Percentiles rank a stretch among this genome's conserved stretches.
phyloP scores from a whole-genome alignment of 2,329 filamentous ascomycete species.

The Byssothecium circinans region DNA sequence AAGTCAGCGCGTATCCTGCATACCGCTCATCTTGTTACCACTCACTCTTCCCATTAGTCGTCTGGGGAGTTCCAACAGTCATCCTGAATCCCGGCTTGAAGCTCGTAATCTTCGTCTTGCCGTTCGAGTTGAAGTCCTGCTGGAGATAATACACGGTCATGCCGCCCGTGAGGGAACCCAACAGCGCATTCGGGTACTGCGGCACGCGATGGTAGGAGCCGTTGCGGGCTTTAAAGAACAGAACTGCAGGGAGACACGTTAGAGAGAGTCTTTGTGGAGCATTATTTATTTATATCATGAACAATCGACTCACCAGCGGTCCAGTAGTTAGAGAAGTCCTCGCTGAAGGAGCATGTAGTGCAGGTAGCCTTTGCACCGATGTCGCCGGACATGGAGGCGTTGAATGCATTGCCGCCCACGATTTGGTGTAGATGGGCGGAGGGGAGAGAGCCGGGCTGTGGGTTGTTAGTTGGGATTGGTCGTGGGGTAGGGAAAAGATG shows the following conservation, averaged over 20 bases:
- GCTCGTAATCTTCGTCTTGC: slow-evolving; percentile 31
- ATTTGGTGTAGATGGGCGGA: slow-evolving; percentile 12
- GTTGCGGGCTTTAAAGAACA: slow-evolving; percentile 35
- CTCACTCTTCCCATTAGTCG: slow-evolving; percentile 15
- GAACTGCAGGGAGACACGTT: slow-evolving; percentile 21
- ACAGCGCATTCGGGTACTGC: slow-evolving; percentile 29
- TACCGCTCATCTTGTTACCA: too few relatives aligned
- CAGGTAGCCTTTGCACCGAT: slow-evolving; percentile 15
- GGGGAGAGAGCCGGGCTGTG: slow-evolving; percentile 4
- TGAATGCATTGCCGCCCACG: slow-evolving; percentile 25
- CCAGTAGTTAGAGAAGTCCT: slow-evolving; percentile 17
- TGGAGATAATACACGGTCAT: slow-evolving; percentile 38
- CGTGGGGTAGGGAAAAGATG: too few relatives aligned
- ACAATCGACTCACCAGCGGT: neutral
- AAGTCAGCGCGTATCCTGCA: too few relatives aligned
- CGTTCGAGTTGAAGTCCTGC: slow-evolving; percentile 42
- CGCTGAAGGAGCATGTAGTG: slow-evolving; percentile 29
- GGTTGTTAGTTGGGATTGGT: neutral
- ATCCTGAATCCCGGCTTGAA: slow-evolving; percentile 34
- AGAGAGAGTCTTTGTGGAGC: too few relatives aligned
- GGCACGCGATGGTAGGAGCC: slow-evolving; percentile 33
- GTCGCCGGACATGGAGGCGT: slow-evolving; percentile 18
- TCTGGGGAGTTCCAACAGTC: slow-evolving; percentile 38
- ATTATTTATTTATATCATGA: too few relatives aligned
- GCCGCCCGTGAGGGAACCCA: slow-evolving; percentile 30